Evolutionary conservation across 768 basidiomycete genomes (phyloP).

Genomic region (Atractiella rhizophila): DNA sequence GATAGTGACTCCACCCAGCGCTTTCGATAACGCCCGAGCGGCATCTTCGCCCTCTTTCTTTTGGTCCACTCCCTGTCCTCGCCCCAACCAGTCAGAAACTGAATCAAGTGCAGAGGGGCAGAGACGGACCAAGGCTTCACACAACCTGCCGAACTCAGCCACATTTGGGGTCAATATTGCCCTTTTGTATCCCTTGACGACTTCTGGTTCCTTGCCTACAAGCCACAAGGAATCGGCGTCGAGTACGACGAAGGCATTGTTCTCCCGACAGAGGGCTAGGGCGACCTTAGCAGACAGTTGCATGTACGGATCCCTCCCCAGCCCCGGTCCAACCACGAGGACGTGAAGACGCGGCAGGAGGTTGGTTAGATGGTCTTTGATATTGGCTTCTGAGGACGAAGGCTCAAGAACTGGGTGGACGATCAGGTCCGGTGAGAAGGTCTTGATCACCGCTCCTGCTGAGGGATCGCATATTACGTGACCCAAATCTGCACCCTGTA

Average conservation of each 20-base stretch:
- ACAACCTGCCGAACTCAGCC: conserved; percentile 66
- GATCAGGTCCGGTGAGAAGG: conserved; percentile 80
- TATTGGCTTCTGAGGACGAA: conserved; percentile 24
- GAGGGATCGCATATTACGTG: conserved; percentile 92
- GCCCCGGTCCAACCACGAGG: conserved; percentile 75
- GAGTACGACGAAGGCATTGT: conserved; percentile 67
- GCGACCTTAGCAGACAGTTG: conserved; percentile 53
- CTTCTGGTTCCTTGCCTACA: conserved; percentile 42
- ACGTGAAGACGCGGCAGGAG: conserved; percentile 70
- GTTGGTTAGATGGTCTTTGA: conserved; percentile 20
- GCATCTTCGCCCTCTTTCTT: conserved; percentile 22
- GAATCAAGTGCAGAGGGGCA: neutral
- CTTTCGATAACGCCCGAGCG: conserved; percentile 46
- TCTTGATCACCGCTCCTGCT: conserved; percentile 80
- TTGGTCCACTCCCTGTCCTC: conserved; percentile 21
- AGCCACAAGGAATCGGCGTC: conserved; percentile 82
- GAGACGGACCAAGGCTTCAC: conserved; percentile 38
- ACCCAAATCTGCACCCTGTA: neutral
- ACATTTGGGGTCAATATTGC: conserved; percentile 84
- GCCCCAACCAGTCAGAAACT: neutral
- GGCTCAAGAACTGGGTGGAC: conserved; percentile 74
- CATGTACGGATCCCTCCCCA: conserved; percentile 80
- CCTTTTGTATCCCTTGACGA: conserved; percentile 61
- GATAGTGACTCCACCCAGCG: conserved; percentile 65
- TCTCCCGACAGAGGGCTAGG: conserved; percentile 40